Conservation (phyloP, 768 basidiomycete species). For the Naganishia onofrii region DNA sequence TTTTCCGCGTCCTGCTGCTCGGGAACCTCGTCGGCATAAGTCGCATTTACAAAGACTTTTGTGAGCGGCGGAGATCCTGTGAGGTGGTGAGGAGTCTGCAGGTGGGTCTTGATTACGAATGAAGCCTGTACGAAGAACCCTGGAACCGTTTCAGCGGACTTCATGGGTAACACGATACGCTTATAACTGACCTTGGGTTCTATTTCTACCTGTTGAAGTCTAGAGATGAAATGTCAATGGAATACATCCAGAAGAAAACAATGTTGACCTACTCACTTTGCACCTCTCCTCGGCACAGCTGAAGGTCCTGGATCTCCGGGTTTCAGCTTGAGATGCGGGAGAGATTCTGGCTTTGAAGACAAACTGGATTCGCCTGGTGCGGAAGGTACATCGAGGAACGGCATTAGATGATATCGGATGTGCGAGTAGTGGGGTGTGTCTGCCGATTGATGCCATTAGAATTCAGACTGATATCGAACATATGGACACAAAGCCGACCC, state of each 20-base stretch:
- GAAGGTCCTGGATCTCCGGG: conserved; percentile 22
- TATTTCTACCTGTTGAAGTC: conserved; percentile 27
- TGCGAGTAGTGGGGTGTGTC: background rate
- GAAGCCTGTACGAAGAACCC: conserved; percentile 11
- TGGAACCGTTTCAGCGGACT: background rate
- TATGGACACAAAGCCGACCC: too few species aligned
- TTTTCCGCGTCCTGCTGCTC: conserved; percentile 25
- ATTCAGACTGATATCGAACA: conserved; percentile 1
- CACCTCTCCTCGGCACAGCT: conserved; percentile 17
- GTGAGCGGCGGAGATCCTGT: conserved; percentile 22
- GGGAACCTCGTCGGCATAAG: conserved; percentile 27
- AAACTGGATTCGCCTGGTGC: conserved; percentile 12
- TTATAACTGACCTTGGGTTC: conserved; percentile 19
- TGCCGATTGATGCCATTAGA: background rate
- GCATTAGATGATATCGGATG: conserved; percentile 12
- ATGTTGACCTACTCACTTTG: conserved; percentile 9
- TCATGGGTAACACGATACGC: too few species aligned
- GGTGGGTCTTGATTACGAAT: conserved; percentile 30
- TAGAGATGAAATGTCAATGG: background rate
- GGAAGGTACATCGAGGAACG: conserved; percentile 31
- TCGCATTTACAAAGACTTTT: conserved; percentile 31
- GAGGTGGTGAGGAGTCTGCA: conserved; percentile 23
- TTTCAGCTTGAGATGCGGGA: conserved; percentile 28
- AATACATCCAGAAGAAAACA: too few species aligned
- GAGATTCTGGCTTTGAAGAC: background rate